Evolutionary conservation across 345 rosid species (phyloP), one percentile per base, ranked within the genome.

Genomic region (Boechera stricta): DNA sequence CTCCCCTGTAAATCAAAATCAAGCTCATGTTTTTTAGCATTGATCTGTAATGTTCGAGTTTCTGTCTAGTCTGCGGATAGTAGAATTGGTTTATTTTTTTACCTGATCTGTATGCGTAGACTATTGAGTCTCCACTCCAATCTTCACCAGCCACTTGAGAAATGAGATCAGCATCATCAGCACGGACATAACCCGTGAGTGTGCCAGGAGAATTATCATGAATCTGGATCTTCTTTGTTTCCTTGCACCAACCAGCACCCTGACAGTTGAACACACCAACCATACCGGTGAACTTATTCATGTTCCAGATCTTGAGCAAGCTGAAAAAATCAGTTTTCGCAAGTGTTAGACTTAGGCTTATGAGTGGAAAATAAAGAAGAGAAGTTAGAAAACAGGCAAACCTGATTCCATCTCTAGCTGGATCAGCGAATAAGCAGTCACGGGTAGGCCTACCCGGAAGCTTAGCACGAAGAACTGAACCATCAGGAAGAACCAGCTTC

Each of bases 221-320:
- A 73, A 95, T 88, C 49, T 86, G 85, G 52, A 92, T 91, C 82
- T 86, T 93, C 92, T 93, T 95, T 4, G 73, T 70, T 5, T 85
- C 63, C 84, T 85, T 91, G 89, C 98, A 89, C 99, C 99, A 95
- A 70, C 96, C 98, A 73, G 99, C 97, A 57, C 99, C 99, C 84
- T 95, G 99, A 81, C 99, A 95, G 84, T 95, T 93, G 84, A 91
- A 95, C 6, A 90, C 91, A 58, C 99, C 98, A 2, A 92, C 96
- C 35, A 95, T 87, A 18, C 99, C 98, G 18, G 90, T 77, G 64
- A 83, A 86, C 73, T 88, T 89, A 71, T 95, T 95, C 87, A 88
- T 69, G 71, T 95, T 95, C 99, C 99, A 95, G 35, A 95, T 74
- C 85, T 95, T 95, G 44, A 92, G 91, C 81, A 92, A 83, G 83